Evolutionary conservation across 2,329 filamentous ascomycete genomes (phyloP).

Genomic region (Domatiomyces globalis): DNA sequence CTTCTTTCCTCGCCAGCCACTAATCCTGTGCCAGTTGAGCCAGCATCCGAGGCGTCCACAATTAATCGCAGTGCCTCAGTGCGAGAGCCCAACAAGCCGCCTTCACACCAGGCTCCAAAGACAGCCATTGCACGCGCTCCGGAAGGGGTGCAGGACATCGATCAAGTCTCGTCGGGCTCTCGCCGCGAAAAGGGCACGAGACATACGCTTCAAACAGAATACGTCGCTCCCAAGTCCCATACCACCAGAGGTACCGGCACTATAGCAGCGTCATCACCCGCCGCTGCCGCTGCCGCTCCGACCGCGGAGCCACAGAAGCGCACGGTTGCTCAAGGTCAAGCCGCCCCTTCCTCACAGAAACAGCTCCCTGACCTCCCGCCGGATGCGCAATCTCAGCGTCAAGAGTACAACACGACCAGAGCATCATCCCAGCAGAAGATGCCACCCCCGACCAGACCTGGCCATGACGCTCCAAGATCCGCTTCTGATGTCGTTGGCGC

Average conservation of each 20-base stretch:
- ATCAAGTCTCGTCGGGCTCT: slow-evolving; percentile 48
- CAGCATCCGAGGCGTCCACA: slow-evolving; percentile 42
- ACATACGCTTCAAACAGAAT: slow-evolving; percentile 92
- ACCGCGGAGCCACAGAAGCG: slow-evolving; percentile 21
- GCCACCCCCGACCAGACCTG: slow-evolving; percentile 34
- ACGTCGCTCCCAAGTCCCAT: slow-evolving; percentile 79
- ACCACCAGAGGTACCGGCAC: slow-evolving; percentile 52
- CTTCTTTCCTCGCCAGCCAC: neutral
- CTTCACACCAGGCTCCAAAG: slow-evolving; percentile 36
- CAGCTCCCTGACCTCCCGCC: neutral
- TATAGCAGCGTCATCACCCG: slow-evolving; percentile 15
- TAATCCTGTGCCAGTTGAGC: slow-evolving; percentile 14
- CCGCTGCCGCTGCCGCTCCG: slow-evolving; percentile 17
- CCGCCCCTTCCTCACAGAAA: neutral
- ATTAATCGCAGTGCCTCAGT: slow-evolving; percentile 85
- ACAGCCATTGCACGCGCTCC: slow-evolving; percentile 32
- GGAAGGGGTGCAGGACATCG: slow-evolving; percentile 30
- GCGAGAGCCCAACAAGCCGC: slow-evolving; percentile 63
- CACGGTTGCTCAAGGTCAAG: slow-evolving; percentile 1
- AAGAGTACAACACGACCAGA: slow-evolving; percentile 8
- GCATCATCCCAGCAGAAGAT: slow-evolving; percentile 27
- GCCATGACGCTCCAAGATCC: slow-evolving; percentile 38
- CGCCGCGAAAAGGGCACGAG: slow-evolving; percentile 68
- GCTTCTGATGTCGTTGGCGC: slow-evolving; percentile 45
- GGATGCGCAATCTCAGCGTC: neutral